phyloP scores from a whole-genome alignment of 2,329 filamentous ascomycete genomes.

The Ceratocystis ficicola region DNA sequence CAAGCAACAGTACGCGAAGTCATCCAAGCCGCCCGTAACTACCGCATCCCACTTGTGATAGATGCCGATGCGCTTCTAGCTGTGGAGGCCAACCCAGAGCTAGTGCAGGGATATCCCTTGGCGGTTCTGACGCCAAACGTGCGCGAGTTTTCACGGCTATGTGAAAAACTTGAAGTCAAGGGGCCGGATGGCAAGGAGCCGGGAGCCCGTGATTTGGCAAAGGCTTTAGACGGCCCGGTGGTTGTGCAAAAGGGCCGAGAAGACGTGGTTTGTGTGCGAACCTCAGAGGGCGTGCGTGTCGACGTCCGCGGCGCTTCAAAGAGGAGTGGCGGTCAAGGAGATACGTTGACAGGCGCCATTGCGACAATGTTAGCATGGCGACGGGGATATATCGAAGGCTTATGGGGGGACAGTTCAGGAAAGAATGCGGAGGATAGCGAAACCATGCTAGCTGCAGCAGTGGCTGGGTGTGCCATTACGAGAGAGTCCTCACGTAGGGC shows the following conservation, averaged over 20 bases:
- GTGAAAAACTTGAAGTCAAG: slow-evolving; percentile 52
- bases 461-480: slow-evolving; percentile 76
- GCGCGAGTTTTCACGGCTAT: slow-evolving; percentile 77
- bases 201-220: slow-evolving; percentile 52
- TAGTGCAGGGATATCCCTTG: slow-evolving; percentile 68
- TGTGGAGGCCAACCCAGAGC: slow-evolving; percentile 59
- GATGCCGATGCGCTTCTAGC: slow-evolving; percentile 82
- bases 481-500: slow-evolving; percentile 79
- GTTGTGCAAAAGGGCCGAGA: slow-evolving; percentile 77
- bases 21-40: slow-evolving; percentile 62
- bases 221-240: slow-evolving; percentile 72
- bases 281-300: slow-evolving; percentile 31
- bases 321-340: slow-evolving; percentile 85
- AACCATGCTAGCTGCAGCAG: slow-evolving; percentile 66
- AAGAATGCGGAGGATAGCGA: slow-evolving; percentile 33
- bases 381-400: slow-evolving; percentile 66
- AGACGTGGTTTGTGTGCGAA: slow-evolving; percentile 50
- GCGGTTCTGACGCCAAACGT: slow-evolving; percentile 92
- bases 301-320: slow-evolving; percentile 78
- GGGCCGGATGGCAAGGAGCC: slow-evolving; percentile 29
- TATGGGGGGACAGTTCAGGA: slow-evolving; percentile 54
- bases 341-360: slow-evolving; percentile 81
- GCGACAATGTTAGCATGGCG: slow-evolving; percentile 84
- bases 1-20: slow-evolving; percentile 72
- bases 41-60: slow-evolving; percentile 66